Conservation (phyloP, 176 grass and related monocot species). For the Tillandsia leiboldiana region DNA sequence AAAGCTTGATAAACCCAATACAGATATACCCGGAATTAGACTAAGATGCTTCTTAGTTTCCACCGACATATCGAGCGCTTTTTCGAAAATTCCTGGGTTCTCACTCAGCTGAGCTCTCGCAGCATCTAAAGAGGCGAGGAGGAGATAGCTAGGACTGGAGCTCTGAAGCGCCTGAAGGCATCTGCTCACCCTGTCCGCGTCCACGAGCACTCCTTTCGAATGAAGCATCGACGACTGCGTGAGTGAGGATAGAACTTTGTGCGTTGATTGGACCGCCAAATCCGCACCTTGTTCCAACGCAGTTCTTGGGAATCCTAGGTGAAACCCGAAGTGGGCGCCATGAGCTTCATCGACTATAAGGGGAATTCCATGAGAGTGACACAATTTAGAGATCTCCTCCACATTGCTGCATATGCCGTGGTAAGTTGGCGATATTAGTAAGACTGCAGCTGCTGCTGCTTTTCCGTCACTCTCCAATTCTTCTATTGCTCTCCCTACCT, state of each 20-base stretch:
- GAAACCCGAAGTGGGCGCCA: constrained; percentile 72
- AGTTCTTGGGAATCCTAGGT: constrained; percentile 47
- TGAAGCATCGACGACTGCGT: constrained; percentile 96
- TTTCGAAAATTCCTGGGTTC: constrained; percentile 39
- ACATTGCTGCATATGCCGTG: constrained; percentile 82
- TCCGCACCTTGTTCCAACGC: constrained; percentile 73
- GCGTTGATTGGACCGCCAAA: constrained; percentile 70
- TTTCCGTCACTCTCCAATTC: constrained; percentile 39
- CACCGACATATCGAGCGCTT: constrained; percentile 36
- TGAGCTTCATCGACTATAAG: constrained; percentile 85
- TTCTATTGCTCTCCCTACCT: constrained; percentile 46
- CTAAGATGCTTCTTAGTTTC: constrained; percentile 32
- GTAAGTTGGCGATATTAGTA: constrained; percentile 81
- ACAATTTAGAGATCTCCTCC: constrained; percentile 41
- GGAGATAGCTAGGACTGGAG: constrained; percentile 80
- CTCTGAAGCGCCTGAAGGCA: constrained; percentile 77
- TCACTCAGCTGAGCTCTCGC: constrained; percentile 60
- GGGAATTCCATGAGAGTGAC: constrained; percentile 41
- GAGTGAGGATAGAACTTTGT: constrained; percentile 85
- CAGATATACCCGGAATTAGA: constrained; percentile 47
- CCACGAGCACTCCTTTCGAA: constrained; percentile 43
- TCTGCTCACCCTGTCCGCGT: constrained; percentile 48
- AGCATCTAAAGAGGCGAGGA: constrained; percentile 84
- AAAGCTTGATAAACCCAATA: constrained; percentile 51
- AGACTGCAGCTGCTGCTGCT: constrained; percentile 45